Evolutionary conservation across 768 basidiomycete species (phyloP), one percentile per base, ranked within the genome.

Genomic region (Russula emetica): DNA sequence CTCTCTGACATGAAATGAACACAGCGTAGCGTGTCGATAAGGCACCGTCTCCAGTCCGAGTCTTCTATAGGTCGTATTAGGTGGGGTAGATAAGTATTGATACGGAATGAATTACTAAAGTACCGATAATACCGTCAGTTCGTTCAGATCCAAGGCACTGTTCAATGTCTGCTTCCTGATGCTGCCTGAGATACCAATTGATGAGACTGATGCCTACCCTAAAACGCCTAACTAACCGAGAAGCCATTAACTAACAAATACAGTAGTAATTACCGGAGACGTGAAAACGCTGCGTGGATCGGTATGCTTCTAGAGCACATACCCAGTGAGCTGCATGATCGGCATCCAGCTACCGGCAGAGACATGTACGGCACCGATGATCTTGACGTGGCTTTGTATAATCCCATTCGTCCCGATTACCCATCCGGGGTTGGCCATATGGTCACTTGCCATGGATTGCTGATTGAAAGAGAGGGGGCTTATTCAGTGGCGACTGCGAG

Each of bases 331-430:
- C 11, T 66, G 61, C 1, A 66, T 53, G 16, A 63, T 58, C 0
- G 64, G 64, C 64, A 53, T 47, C 64, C 64, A 66, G 5, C 55
- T 53, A 0, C 61, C 64, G 0, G 61, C 55, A 6, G 64, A 66
- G 1, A 64, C 52, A 5, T 66, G 61, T 3, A 66, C 51, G 2
- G 52, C 56, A 2, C 64, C 64, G 5, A 63, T 63, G 7, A 66
- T 13, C 44, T 53, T 63, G n/a, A 66, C 42, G 1, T 66, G 38
- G 5, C 16, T 8, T 10, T 36, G 55, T n/a, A 18, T 49, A 20
- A 66, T 66, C 3, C 61, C 55, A 0, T 34, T 8, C 2, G 11
- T 2, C n/a, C 64, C 64, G 5, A 66, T 63, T 26, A 10, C 5
- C 64, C 55, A 62, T 9, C 20, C 7, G 1, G 42, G 20, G 9